Percentiles rank a stretch among this genome's conserved stretches.
Evolutionary conservation across 306 rosid species (phyloP).

Genomic region (Castanea sativa): DNA sequence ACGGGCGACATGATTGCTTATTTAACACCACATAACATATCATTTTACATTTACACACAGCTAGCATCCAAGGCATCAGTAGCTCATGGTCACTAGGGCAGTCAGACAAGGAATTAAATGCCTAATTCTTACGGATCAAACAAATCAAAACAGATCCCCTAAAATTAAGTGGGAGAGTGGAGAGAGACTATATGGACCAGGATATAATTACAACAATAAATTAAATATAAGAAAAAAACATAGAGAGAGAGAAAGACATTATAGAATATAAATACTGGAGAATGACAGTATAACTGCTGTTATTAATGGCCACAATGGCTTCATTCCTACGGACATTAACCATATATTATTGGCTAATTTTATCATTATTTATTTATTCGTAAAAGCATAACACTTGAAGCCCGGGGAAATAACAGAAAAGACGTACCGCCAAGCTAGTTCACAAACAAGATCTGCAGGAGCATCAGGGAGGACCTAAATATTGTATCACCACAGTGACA

Average conservation of each 20-base stretch:
- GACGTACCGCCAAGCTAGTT: slow-evolving; percentile 92
- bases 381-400: slow-evolving; percentile 4
- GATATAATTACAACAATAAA: too few species aligned
- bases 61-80: neutral
- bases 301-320: neutral
- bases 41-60: neutral
- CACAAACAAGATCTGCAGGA: slow-evolving; percentile 88
- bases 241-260: slow-evolving; percentile 7
- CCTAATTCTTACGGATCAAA: neutral
- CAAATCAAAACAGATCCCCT: neutral
- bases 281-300: neutral
- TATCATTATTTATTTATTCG: neutral
- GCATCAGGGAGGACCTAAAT: slow-evolving; percentile 93
- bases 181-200: too few species aligned
- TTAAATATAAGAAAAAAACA: too few species aligned
- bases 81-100: neutral
- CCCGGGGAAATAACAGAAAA: neutral
- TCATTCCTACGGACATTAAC: neutral
- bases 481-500: slow-evolving; percentile 24
- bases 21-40: neutral
- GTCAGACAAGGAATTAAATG: neutral
- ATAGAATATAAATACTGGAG: neutral
- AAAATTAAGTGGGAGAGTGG: neutral
- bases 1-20: neutral
- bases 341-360: neutral